These are phyloP conservation scores for Rubia balearica DNA, from an alignment of 305 asterid species.

Conservation along the genomic window DNA sequence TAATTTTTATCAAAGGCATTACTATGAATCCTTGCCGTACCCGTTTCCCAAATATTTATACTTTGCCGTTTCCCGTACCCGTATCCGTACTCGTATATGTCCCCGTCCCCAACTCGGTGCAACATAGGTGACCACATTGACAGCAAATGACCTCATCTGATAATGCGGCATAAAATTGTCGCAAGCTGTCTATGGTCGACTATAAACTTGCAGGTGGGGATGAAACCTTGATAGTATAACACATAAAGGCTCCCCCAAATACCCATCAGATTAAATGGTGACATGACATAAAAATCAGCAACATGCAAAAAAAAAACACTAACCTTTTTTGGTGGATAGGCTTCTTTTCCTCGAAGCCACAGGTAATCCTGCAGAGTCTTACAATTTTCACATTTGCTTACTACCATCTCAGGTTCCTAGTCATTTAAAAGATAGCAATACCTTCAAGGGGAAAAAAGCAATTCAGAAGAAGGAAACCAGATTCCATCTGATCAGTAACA, in stretches of 20 bases:
- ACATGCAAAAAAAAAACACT: slow-evolving; percentile 20
- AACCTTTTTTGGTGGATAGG: slow-evolving; percentile 82
- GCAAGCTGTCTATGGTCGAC: no score
- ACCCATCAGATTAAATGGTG: no score
- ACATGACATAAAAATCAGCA: background rate
- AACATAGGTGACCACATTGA: background rate
- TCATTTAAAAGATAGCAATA: slow-evolving; percentile 92
- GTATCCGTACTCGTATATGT: no score
- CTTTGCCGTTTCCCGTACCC: no score
- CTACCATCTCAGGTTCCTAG: slow-evolving; percentile 63
- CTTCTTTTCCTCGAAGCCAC: slow-evolving; percentile 77
- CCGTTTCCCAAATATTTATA: no score
- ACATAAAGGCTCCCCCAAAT: background rate
- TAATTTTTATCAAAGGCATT: no score
- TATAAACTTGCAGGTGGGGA: no score
- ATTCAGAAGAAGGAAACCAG: background rate
- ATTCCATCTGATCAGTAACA: background rate
- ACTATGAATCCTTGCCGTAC: no score
- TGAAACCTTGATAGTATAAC: no score
- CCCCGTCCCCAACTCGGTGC: no score
- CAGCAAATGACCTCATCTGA: background rate
- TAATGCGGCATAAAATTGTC: no score
- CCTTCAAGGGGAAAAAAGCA: slow-evolving; percentile 33
- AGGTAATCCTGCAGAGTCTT: slow-evolving; percentile 74
- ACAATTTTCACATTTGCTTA: slow-evolving; percentile 49